Percentiles rank a stretch among this genome's conserved stretches.
phyloP scores from a whole-genome alignment of 805 yeast genomes.

The Metschnikowia santaceciliae region DNA sequence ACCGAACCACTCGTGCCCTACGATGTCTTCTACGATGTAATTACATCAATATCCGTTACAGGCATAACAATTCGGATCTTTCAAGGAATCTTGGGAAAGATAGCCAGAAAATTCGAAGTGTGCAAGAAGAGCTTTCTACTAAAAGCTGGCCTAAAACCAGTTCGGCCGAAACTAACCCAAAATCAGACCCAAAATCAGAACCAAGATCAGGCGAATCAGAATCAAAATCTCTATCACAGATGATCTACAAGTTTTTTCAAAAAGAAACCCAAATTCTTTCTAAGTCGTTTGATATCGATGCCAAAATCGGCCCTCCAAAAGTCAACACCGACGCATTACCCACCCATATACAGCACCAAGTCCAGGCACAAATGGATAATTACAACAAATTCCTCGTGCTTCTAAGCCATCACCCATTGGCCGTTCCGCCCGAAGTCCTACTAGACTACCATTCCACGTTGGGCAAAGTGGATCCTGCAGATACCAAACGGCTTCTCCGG shows the following conservation, averaged over 20 bases:
- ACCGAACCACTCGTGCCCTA: neutral
- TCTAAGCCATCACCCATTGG: slow-evolving; percentile 29
- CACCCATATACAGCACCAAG: slow-evolving; percentile 9
- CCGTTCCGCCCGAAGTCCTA: slow-evolving; percentile 27
- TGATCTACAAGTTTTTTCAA: slow-evolving; percentile 6
- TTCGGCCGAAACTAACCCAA: neutral
- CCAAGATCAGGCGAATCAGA: neutral
- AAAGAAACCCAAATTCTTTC: slow-evolving; percentile 10
- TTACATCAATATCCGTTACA: neutral
- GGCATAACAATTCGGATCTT: neutral
- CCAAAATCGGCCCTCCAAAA: neutral
- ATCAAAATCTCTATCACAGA: neutral
- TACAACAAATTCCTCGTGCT: slow-evolving; percentile 27
- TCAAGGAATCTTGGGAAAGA: too few relatives aligned
- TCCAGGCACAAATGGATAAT: slow-evolving; percentile 25
- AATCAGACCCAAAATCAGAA: neutral
- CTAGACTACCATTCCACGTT: slow-evolving; percentile 16
- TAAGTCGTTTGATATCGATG: slow-evolving; percentile 8
- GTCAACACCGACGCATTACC: slow-evolving; percentile 3
- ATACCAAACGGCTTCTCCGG: slow-evolving; percentile 20
- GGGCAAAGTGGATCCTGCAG: slow-evolving; percentile 18
- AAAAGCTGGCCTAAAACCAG: neutral
- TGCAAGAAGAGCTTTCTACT: neutral
- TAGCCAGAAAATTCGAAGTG: too few relatives aligned
- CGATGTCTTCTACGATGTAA: neutral